Evolutionary conservation across 192 early-diverging fungal species (phyloP).

Genomic region (Obelidium mucronatum): DNA sequence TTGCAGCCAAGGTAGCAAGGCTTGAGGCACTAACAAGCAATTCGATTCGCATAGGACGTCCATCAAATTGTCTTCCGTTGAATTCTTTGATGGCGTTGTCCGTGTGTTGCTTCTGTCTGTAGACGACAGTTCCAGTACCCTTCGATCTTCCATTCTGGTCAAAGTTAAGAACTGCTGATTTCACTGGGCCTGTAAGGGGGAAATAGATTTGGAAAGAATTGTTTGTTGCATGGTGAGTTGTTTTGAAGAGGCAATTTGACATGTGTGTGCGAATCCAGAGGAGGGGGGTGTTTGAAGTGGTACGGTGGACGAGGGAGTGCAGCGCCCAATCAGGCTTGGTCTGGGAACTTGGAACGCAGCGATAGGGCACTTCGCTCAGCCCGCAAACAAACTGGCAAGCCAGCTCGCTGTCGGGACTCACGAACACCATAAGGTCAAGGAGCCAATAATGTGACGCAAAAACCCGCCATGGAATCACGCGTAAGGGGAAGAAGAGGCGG

Average conservation of each 20-base stretch:
- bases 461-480: too few species aligned
- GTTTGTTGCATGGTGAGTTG: neutral
- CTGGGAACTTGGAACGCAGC: too few species aligned
- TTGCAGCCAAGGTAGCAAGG: slow-evolving; percentile 14
- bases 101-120: slow-evolving; percentile 37
- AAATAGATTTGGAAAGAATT: neutral
- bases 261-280: too few species aligned
- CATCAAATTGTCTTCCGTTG: slow-evolving; percentile 56
- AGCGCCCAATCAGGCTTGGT: too few species aligned
- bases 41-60: slow-evolving; percentile 58
- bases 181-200: slow-evolving; percentile 53
- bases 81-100: slow-evolving; percentile 51
- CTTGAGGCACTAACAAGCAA: slow-evolving; percentile 42
- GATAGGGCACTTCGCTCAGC: too few species aligned
- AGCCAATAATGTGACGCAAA: too few species aligned
- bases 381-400: too few species aligned
- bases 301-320: too few species aligned
- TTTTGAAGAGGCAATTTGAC: neutral
- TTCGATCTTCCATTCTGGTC: slow-evolving; percentile 51
- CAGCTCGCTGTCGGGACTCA: too few species aligned
- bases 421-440: too few species aligned
- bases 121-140: slow-evolving; percentile 56
- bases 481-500: too few species aligned
- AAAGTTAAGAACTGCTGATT: slow-evolving; percentile 49
- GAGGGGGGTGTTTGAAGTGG: neutral